Base-by-base conservation (phyloP, 1,139 yeast species). In the Candida sp. region DNA sequence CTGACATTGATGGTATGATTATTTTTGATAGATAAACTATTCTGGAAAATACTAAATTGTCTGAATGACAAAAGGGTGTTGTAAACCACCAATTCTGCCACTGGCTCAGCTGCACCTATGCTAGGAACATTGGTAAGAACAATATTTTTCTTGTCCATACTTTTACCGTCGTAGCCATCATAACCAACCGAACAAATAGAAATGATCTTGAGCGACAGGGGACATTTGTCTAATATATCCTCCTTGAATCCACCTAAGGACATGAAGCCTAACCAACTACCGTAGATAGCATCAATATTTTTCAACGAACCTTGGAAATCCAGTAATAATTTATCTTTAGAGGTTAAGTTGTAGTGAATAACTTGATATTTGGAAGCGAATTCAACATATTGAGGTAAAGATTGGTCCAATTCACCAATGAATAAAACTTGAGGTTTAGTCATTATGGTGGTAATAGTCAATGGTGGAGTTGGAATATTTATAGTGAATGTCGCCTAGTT, bases 101-200 rank as follows among this genome's bases (percentile, higher is more conserved):
- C 96, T 9, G 88, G 87, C 39, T 70, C 78, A 2, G 86, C 79
- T 0, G 87, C 75, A n/a, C 68, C 82, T 42, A 73, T 66, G 9
- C 84, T 74, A 0, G 90, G 89, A 21, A 82, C 83, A 59, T 87
- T 84, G 49, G 87, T 79, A 49, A 87, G 67, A 3, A 63, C 55
- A 34, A 87, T 77, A 12, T 74, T 75, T 41, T 67, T 68, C 23
- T 66, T 59, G 7, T 54, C 53, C 66, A 70, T 55, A 6, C 58
- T 65, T 3, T 51, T 48, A 2, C 74, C 74, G 59, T 85, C 87
- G 49, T 76, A 77, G 23, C 73, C 75, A 50, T 86, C 90, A 53
- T 70, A 75, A 0, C 96, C 96, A 1, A 86, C 95, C 43, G 90
- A 79, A 42, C 88, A 83, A 39, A 82, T 71, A 1, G 87, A 71